A percentile compares a stretch with the other conserved stretches of the same genome.
These are phyloP conservation scores for Aspergillus fischeri DNA, from an alignment of 2,329 filamentous ascomycete species.

Conservation along the genomic window DNA sequence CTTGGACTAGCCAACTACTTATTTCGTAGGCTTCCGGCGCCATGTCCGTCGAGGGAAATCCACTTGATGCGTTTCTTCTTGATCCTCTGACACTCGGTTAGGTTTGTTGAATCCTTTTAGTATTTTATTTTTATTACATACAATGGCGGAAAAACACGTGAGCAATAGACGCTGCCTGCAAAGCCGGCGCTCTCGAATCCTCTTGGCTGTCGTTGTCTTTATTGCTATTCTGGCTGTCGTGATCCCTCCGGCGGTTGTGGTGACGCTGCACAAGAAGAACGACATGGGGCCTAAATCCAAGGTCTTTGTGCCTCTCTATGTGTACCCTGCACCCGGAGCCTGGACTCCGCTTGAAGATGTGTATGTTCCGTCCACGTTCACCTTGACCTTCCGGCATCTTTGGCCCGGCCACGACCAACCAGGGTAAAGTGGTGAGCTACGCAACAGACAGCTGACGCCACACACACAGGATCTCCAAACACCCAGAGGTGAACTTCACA, in stretches of 20 bases:
- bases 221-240: slow-evolving; percentile 29
- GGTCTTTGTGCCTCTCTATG: slow-evolving; percentile 47
- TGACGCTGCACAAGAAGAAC: slow-evolving; percentile 32
- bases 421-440: no score
- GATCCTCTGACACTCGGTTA: slow-evolving; percentile 10
- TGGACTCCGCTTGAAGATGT: slow-evolving; percentile 45
- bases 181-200: slow-evolving; percentile 26
- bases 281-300: slow-evolving; percentile 36
- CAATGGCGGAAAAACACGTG: slow-evolving; percentile 29
- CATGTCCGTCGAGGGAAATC: slow-evolving; percentile 10
- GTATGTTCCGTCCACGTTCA: slow-evolving; percentile 29
- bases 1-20: slow-evolving; percentile 12
- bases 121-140: slow-evolving; percentile 4
- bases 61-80: slow-evolving; percentile 11
- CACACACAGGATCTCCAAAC: slow-evolving; percentile 31
- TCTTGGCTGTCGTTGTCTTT: slow-evolving; percentile 22
- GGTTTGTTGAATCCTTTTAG: slow-evolving; percentile 1
- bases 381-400: neutral
- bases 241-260: slow-evolving; percentile 31
- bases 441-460: slow-evolving; percentile 24
- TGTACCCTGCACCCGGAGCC: slow-evolving; percentile 45
- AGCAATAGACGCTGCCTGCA: slow-evolving; percentile 25
- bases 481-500: slow-evolving; percentile 46
- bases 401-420: no score
- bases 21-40: slow-evolving; percentile 14